These are phyloP conservation scores for Penicillium taxi DNA, from an alignment of 495 filamentous ascomycete genomes.

Conservation along the genomic window DNA sequence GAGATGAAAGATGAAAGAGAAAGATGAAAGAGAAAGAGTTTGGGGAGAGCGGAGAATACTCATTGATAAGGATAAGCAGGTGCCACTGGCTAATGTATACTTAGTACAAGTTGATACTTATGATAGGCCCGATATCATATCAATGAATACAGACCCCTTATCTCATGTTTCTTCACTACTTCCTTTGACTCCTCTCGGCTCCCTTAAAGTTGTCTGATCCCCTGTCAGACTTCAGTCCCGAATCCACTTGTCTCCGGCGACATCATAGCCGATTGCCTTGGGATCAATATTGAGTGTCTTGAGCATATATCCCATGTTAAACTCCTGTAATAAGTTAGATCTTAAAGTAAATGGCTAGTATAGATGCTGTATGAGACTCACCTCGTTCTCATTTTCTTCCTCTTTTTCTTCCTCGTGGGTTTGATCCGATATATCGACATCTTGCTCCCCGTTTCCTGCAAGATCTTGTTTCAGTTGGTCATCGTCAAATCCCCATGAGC, in stretches of 20 bases:
- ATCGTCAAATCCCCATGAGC: constrained; percentile 26
- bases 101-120: neutral
- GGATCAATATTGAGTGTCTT: constrained; percentile 58
- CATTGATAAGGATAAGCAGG: constrained; percentile 16
- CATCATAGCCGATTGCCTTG: constrained; percentile 56
- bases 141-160: neutral
- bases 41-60: constrained; percentile 16
- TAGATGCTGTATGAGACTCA: constrained; percentile 5
- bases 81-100: constrained; percentile 4
- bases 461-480: constrained; percentile 16
- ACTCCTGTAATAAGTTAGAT: constrained; percentile 33
- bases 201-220: too few species aligned
- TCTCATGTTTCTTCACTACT: neutral
- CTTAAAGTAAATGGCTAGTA: neutral
- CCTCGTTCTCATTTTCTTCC: constrained; percentile 31
- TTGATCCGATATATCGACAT: neutral
- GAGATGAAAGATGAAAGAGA: constrained; percentile 8
- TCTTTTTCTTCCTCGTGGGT: constrained; percentile 5
- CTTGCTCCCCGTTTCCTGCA: constrained; percentile 19
- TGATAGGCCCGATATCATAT: constrained; percentile 3
- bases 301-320: constrained; percentile 69
- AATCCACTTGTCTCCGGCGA: constrained; percentile 46
- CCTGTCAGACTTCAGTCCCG: constrained; percentile 8
- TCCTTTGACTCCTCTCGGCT: too few species aligned
- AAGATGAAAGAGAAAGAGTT: constrained; percentile 9